These are phyloP conservation scores for Strobilomyces dryophilus DNA, from an alignment of 768 basidiomycete genomes.

Conservation along the genomic window DNA sequence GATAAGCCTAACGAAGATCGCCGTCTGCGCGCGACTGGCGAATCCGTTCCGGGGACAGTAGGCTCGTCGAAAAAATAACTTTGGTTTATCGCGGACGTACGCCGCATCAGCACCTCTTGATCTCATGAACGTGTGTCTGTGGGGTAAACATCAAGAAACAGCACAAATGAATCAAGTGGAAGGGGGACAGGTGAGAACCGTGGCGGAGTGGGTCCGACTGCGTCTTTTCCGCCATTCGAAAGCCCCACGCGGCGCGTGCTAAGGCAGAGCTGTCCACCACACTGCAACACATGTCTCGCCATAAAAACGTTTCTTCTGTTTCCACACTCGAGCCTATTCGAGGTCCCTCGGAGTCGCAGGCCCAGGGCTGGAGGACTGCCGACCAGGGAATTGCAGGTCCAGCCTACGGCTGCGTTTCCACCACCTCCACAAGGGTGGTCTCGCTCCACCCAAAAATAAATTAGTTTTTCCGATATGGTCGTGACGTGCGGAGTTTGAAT, in stretches of 20 bases:
- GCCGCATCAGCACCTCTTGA: not conserved
- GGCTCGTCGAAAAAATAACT: not conserved
- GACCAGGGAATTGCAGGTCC: not conserved
- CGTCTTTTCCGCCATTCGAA: slow-evolving; percentile 32
- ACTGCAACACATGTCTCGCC: slow-evolving; percentile 8
- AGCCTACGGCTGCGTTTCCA: not conserved
- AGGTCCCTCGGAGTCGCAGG: not conserved
- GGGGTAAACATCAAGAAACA: slow-evolving; percentile 6
- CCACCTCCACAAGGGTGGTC: slow-evolving; percentile 4
- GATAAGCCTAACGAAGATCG: not conserved
- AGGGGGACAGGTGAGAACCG: slow-evolving; percentile 16
- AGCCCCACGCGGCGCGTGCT: slow-evolving; percentile 6
- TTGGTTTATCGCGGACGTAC: not conserved
- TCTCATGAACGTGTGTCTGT: slow-evolving; percentile 13
- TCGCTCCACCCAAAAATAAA: not conserved
- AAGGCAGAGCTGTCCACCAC: slow-evolving; percentile 1
- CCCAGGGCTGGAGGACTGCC: not conserved
- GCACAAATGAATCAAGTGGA: not conserved
- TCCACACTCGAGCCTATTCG: slow-evolving; percentile 1
- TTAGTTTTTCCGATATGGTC: not conserved
- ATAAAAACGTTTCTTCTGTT: not conserved
- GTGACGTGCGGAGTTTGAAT: slow-evolving; percentile 17
- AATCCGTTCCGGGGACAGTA: not conserved
- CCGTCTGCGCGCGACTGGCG: not conserved
- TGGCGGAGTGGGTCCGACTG: slow-evolving; percentile 14